phyloP scores from a whole-genome alignment of 2,329 filamentous ascomycete species.

The Pestalotiopsis sp. region DNA sequence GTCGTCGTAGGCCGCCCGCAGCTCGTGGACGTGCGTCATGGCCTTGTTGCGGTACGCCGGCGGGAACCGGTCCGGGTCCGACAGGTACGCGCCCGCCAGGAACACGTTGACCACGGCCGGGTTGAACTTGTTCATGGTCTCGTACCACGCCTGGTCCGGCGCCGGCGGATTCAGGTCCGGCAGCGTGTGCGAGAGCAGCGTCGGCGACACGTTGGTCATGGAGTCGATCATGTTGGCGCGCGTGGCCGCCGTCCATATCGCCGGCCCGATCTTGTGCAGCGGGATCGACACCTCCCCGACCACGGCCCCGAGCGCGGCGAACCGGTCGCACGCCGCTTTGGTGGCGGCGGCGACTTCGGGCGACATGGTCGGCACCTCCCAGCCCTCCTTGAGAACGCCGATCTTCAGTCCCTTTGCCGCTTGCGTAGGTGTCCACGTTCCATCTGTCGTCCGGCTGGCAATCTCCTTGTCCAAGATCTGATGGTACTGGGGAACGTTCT shows the following conservation, averaged over 20 bases:
- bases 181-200: constrained; percentile 31
- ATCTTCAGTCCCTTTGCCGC: constrained; percentile 43
- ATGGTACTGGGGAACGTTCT: constrained; percentile 34
- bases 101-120: constrained; percentile 48
- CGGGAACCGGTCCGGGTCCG: constrained; percentile 25
- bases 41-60: constrained; percentile 44
- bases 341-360: constrained; percentile 39
- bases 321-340: constrained; percentile 34
- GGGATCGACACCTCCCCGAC: constrained; percentile 50
- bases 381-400: constrained; percentile 47
- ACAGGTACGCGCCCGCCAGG: constrained; percentile 37
- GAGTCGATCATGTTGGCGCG: constrained; percentile 33
- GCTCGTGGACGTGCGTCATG: constrained; percentile 45
- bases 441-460: background rate
- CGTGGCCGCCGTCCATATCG: constrained; percentile 49
- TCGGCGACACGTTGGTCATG: constrained; percentile 30
- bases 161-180: constrained; percentile 31
- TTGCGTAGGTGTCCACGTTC: constrained; percentile 1
- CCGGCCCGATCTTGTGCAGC: constrained; percentile 46
- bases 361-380: constrained; percentile 39
- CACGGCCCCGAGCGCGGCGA: constrained; percentile 41
- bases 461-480: constrained; percentile 23
- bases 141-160: constrained; percentile 41
- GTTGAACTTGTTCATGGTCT: constrained; percentile 42
- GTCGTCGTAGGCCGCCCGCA: constrained; percentile 48